Conservation (phyloP, 805 yeast genomes). For the Jamesozyma jinghongensis region DNA sequence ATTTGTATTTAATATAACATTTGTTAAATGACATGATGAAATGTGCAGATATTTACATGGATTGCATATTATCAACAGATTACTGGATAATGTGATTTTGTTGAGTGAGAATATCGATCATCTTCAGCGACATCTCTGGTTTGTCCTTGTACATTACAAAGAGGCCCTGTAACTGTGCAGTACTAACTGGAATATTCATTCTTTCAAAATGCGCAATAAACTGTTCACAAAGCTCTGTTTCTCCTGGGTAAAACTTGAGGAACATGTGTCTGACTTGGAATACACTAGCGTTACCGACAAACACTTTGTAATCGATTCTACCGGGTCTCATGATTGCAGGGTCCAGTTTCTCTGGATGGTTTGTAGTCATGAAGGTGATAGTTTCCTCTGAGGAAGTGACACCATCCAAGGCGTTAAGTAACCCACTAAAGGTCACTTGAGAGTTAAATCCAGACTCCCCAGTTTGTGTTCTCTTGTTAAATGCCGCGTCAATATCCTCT, state of each 20-base stretch:
- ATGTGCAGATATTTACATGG: neutral
- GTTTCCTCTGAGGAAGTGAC: slow-evolving; percentile 97
- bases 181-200: slow-evolving; percentile 39
- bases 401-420: slow-evolving; percentile 90
- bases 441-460: slow-evolving; percentile 70
- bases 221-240: slow-evolving; percentile 42
- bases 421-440: slow-evolving; percentile 92
- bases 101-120: slow-evolving; percentile 37
- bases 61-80: neutral
- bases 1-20: too few relatives aligned
- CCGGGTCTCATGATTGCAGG: slow-evolving; percentile 95
- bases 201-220: slow-evolving; percentile 19
- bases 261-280: slow-evolving; percentile 80
- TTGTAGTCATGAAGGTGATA: slow-evolving; percentile 95
- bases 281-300: slow-evolving; percentile 79
- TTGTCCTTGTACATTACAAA: slow-evolving; percentile 85
- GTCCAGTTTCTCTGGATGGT: slow-evolving; percentile 89
- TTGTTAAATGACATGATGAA: neutral
- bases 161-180: slow-evolving; percentile 92
- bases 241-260: slow-evolving; percentile 68
- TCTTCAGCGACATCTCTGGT: slow-evolving; percentile 64
- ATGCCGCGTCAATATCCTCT: slow-evolving; percentile 96
- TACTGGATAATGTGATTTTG: slow-evolving; percentile 18
- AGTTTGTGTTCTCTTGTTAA: slow-evolving; percentile 67
- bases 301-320: slow-evolving; percentile 74